Evolutionary conservation across 1,139 yeast genomes (phyloP).

Genomic region (Candida sanyaensis): DNA sequence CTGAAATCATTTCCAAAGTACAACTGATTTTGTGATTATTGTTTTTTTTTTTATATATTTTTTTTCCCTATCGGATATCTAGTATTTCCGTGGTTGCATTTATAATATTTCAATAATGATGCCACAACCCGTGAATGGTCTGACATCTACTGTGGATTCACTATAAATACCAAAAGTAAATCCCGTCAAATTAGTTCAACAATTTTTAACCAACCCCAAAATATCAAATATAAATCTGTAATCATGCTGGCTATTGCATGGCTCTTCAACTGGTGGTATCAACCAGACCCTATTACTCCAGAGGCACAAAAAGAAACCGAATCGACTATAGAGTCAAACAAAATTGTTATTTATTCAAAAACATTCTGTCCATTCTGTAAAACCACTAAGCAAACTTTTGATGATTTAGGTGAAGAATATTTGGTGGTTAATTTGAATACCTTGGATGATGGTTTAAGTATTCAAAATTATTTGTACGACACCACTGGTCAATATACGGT

Average conservation of each 20-base stretch:
- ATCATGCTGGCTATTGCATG: constrained; percentile 1
- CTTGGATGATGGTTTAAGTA: constrained; percentile 21
- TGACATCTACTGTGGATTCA: neutral
- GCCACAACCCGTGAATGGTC: neutral
- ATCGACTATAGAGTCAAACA: neutral
- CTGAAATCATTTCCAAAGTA: no score
- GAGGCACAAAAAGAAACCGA: constrained; percentile 2
- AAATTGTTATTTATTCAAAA: constrained; percentile 13
- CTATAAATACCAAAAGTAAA: neutral
- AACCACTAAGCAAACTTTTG: constrained; percentile 20
- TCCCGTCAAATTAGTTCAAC: neutral
- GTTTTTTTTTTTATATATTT: no score
- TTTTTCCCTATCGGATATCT: neutral
- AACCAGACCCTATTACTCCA: constrained; percentile 3
- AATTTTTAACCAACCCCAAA: neutral
- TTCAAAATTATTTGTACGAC: constrained; percentile 68
- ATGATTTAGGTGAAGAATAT: constrained; percentile 15
- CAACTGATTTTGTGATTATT: no score
- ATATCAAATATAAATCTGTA: neutral
- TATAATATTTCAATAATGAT: neutral
- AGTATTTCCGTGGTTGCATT: neutral
- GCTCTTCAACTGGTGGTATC: constrained; percentile 5
- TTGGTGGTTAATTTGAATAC: constrained; percentile 23
- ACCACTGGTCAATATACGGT: constrained; percentile 83
- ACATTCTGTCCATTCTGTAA: constrained; percentile 27